Evolutionary conservation across 2,329 filamentous ascomycete genomes (phyloP), one percentile per base, ranked within the genome.

Genomic region (Phyllosticta capitalensis): DNA sequence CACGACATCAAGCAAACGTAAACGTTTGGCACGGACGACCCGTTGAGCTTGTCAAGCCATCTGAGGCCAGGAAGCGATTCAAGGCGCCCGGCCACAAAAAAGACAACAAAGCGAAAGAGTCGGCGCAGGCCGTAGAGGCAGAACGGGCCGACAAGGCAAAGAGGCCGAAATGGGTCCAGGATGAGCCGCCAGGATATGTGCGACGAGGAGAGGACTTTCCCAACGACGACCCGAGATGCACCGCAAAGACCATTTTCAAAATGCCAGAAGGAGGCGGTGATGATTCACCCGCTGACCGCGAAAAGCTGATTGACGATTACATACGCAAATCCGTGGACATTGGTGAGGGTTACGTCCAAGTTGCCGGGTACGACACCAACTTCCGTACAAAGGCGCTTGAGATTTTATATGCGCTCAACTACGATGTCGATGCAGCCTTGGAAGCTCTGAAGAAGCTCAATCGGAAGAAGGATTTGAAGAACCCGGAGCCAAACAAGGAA

Each of bases 101-200:
- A 68, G 87, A 90, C 61, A 78, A 81, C 45, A 94, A 92, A 66
- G 85, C 87, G 24, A 95, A 94, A 71, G 92, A 96, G 66, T 84
- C 86, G 0, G 77, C 88, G 58, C 88, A 89, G 38, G 86, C 87
- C 2, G 78, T 91, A 6, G 92, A 96, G 72, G 87, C 87, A 7
- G 90, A 96, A 64, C 92, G 89, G 66, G 80, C 85, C 49, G 84
- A 86, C 64, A 85, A 86, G 62, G 90, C 91, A 59, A 90, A 87
- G 64, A 86, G 92, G 20, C 92, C 92, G 0, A 94, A 92, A 72
- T 96, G 91, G 90, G 82, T 97, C 30, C 86, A 95, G 76, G 94
- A 97, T 67, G 90, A 94, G 70, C 94, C 94, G 0, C 75, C 83
- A 3, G 94, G 94, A 6, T 99, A 95, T 69, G 81, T 95, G 19